phyloP scores from a whole-genome alignment of 345 rosid species.

The Rhodamnia argentea region DNA sequence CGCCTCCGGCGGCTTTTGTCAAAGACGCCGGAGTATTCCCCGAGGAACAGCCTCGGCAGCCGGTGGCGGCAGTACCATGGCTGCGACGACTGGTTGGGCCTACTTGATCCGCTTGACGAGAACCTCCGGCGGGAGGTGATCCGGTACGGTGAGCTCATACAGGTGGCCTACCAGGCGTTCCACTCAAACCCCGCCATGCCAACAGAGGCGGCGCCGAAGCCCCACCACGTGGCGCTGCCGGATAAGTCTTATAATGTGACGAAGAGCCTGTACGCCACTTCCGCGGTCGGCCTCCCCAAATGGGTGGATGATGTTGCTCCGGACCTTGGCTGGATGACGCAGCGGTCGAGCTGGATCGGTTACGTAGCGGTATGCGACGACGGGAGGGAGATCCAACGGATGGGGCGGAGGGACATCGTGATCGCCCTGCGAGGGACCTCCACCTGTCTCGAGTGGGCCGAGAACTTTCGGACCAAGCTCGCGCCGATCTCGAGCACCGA shows the following conservation, averaged over 20 bases:
- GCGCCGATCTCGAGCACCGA: conserved; percentile 14
- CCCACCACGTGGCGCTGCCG: conserved; percentile 52
- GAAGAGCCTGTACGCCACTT: conserved; percentile 75
- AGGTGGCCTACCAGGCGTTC: conserved; percentile 52
- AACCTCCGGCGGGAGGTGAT: conserved; percentile 55
- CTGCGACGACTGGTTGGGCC: conserved; percentile 33
- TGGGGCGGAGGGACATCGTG: conserved; percentile 93
- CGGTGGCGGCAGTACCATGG: conserved; percentile 77
- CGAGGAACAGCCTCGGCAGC: conserved; percentile 59
- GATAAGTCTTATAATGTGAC: conserved; percentile 69
- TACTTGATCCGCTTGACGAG: conserved; percentile 55
- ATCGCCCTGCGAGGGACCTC: conserved; percentile 90
- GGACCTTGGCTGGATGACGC: conserved; percentile 89
- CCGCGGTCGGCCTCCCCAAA: conserved; percentile 72
- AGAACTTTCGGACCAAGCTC: conserved; percentile 47
- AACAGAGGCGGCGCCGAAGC: conserved; percentile 34
- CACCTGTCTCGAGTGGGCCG: conserved; percentile 96
- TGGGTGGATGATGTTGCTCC: conserved; percentile 87
- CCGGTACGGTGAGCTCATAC: conserved; percentile 44
- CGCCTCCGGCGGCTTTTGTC: conserved; percentile 71
- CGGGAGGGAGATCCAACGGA: conserved; percentile 66
- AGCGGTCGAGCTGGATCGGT: conserved; percentile 89
- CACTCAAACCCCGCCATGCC: conserved; percentile 72
- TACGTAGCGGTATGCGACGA: conserved; percentile 92
- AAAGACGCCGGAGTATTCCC: conserved; percentile 63